phyloP scores from a whole-genome alignment of 805 yeast genomes.

The Pichia sporocuriosa region DNA sequence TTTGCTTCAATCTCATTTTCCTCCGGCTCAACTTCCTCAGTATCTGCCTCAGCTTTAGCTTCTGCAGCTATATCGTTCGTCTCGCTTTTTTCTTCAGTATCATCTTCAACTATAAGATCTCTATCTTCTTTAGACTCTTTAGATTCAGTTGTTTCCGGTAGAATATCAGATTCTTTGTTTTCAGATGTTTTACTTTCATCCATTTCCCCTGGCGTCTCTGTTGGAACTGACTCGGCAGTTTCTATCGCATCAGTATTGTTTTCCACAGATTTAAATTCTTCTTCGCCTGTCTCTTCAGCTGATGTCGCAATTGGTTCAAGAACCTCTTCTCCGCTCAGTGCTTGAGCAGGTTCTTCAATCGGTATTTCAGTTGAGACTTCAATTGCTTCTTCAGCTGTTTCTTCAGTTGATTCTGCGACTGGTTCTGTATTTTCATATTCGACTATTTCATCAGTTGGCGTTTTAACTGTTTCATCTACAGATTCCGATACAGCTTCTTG shows the following conservation, averaged over 20 bases:
- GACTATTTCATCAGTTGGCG: not conserved
- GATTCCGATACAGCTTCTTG: not conserved
- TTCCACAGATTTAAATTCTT: too few relatives aligned
- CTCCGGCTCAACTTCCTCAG: slow-evolving; percentile 8
- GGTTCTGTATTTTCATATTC: slow-evolving; percentile 5
- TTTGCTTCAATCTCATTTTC: slow-evolving; percentile 11
- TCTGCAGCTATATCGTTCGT: too few relatives aligned
- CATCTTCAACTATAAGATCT: too few relatives aligned
- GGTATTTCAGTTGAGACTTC: slow-evolving; percentile 9
- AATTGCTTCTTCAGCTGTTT: slow-evolving; percentile 7
- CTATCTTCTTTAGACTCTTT: not conserved
- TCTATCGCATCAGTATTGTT: slow-evolving; percentile 13
- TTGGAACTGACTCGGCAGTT: slow-evolving; percentile 6
- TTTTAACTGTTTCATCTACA: not conserved
- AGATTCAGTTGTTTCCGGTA: slow-evolving; percentile 1
- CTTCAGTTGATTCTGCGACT: slow-evolving; percentile 5
- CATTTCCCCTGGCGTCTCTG: not conserved
- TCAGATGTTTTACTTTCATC: not conserved
- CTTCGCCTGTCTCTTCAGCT: too few relatives aligned
- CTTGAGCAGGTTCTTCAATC: slow-evolving; percentile 10
- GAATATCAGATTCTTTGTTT: not conserved
- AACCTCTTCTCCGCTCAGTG: too few relatives aligned
- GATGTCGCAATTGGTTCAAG: slow-evolving; percentile 13
- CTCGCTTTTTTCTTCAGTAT: too few relatives aligned
- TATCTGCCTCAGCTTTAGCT: slow-evolving; percentile 10